phyloP scores from a whole-genome alignment of 768 basidiomycete genomes.

The Leccinellum luteum region DNA sequence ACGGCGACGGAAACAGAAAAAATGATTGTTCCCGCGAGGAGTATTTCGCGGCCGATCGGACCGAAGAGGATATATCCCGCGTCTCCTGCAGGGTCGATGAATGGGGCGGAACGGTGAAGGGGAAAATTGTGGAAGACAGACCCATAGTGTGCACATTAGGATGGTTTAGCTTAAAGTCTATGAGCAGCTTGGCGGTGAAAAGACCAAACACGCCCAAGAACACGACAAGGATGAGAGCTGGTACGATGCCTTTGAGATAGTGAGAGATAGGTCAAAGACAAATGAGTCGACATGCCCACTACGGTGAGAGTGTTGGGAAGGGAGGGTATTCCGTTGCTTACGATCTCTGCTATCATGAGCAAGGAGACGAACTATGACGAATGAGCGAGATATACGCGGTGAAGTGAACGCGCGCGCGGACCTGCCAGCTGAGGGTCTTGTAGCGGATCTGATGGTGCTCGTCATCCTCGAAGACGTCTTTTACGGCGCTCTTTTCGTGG shows the following conservation, averaged over 20 bases:
- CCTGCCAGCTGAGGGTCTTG: slow-evolving; percentile 6
- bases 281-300: slow-evolving; percentile 1
- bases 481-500: not conserved
- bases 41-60: slow-evolving; percentile 3
- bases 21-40: slow-evolving; percentile 1
- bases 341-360: slow-evolving; percentile 4
- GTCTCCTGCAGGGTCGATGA: not conserved
- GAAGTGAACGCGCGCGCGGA: not conserved
- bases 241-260: slow-evolving; percentile 3
- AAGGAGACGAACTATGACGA: not conserved
- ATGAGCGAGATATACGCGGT: not conserved
- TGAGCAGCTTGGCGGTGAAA: slow-evolving; percentile 42
- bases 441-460: slow-evolving; percentile 28
- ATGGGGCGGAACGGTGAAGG: not conserved
- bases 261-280: not conserved
- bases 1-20: slow-evolving; percentile 3
- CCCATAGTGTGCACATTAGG: slow-evolving; percentile 54
- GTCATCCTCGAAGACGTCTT: slow-evolving; percentile 42
- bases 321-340: slow-evolving; percentile 1
- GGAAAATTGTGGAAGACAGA: slow-evolving; percentile 11
- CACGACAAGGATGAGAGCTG: slow-evolving; percentile 6
- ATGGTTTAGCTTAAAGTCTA: slow-evolving; percentile 38
- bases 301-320: not conserved
- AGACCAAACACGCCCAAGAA: slow-evolving; percentile 1
- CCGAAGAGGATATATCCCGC: slow-evolving; percentile 5